Conservation (phyloP, 768 basidiomycete genomes). For the Paxillus rubicundulus region DNA sequence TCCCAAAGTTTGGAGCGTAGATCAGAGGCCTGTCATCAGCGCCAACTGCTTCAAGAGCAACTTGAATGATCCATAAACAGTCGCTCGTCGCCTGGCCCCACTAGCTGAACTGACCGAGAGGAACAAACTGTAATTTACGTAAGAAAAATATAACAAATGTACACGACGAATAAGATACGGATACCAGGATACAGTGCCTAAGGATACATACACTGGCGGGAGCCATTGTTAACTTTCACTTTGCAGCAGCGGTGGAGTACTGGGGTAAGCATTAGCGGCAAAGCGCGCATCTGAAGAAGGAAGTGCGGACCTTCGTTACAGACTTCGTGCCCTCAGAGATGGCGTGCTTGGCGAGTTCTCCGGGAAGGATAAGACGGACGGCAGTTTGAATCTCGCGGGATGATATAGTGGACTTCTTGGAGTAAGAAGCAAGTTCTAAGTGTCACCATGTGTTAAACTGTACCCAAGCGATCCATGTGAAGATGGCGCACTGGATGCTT, state of each 20-base stretch:
- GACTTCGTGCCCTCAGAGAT: conserved; percentile 89
- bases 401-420: conserved; percentile 98
- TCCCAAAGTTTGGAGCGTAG: no score
- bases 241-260: conserved; percentile 72
- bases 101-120: no score
- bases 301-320: conserved; percentile 70
- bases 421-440: conserved; percentile 91
- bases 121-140: neutral
- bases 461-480: conserved; percentile 1
- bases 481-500: conserved; percentile 73
- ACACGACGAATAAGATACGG: conserved; percentile 14
- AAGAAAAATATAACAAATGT: conserved; percentile 13
- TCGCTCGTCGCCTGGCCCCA: no score
- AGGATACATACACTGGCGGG: conserved; percentile 22
- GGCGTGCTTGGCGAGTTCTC: conserved; percentile 79
- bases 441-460: neutral
- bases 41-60: no score
- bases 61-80: no score
- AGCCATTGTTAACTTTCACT: conserved; percentile 39
- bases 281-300: neutral
- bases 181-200: conserved; percentile 25
- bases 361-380: conserved; percentile 94
- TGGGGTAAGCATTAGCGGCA: conserved; percentile 31
- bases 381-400: conserved; percentile 98
- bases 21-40: no score